Evolutionary conservation across 169 alveolate species (phyloP).

Genomic region (Amoebophrya sp.): DNA sequence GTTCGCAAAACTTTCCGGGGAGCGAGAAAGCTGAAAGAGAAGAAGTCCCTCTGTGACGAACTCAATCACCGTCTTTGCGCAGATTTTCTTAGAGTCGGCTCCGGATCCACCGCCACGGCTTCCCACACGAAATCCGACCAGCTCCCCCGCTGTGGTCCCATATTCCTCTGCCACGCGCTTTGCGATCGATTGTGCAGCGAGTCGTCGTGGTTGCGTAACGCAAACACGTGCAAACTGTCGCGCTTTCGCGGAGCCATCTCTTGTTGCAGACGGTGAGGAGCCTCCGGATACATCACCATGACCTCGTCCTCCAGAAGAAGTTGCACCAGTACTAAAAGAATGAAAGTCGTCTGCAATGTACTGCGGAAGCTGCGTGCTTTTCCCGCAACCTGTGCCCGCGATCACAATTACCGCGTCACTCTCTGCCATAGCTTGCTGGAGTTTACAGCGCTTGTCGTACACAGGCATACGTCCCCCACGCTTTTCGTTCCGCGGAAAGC

Average conservation of each 20-base stretch:
- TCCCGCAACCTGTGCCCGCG: neutral
- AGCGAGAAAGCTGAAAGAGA: neutral
- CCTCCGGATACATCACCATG: too few species aligned
- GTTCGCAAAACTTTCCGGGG: neutral
- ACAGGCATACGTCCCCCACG: neutral
- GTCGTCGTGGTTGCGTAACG: neutral
- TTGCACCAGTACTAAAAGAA: too few species aligned
- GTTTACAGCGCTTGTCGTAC: neutral
- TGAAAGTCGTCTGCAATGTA: neutral
- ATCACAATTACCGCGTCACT: neutral
- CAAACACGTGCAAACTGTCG: too few species aligned
- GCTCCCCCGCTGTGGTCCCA: neutral
- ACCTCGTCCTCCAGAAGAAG: too few species aligned
- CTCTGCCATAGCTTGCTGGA: neutral
- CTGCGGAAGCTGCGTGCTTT: neutral
- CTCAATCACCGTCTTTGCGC: neutral
- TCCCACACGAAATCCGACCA: neutral
- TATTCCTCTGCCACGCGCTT: neutral
- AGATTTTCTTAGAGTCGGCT: neutral
- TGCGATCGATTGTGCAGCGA: neutral
- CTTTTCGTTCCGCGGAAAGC: neutral
- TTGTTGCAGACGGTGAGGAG: too few species aligned
- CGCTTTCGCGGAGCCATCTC: too few species aligned
- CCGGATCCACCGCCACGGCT: neutral
- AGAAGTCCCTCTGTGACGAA: conserved; percentile 7